phyloP scores from a whole-genome alignment of 345 rosid species.

The Syzygium oleosum region DNA sequence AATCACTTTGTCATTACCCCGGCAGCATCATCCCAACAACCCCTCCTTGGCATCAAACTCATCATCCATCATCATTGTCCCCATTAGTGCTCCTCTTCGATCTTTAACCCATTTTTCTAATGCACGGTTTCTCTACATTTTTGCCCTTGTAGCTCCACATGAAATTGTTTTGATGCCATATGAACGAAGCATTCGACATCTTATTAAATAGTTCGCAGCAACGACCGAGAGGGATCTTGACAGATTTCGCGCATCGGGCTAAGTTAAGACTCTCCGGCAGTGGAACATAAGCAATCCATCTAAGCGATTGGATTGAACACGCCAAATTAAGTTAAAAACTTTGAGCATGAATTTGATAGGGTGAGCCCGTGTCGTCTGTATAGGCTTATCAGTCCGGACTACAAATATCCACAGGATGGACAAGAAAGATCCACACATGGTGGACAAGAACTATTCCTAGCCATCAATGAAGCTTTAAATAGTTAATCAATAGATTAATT shows the following conservation, averaged over 20 bases:
- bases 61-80: slow-evolving; percentile 8
- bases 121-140: not conserved
- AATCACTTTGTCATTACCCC: slow-evolving; percentile 21
- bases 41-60: slow-evolving; percentile 22
- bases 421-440: not conserved
- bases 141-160: not conserved
- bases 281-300: not conserved
- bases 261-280: not conserved
- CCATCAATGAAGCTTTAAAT: not conserved
- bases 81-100: not conserved
- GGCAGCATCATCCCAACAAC: slow-evolving; percentile 23
- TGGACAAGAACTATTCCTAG: not conserved
- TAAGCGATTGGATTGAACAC: not conserved
- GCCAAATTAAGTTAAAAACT: not conserved
- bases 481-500: not conserved
- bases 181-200: not conserved
- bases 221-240: not conserved
- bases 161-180: not conserved
- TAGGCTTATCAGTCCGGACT: not conserved
- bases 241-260: not conserved
- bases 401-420: not conserved
- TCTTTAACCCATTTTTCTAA: not conserved
- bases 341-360: not conserved
- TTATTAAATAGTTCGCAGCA: not conserved
- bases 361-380: not conserved